phyloP scores from a whole-genome alignment of 176 grass and related monocot species.

The Oryza glaberrima region DNA sequence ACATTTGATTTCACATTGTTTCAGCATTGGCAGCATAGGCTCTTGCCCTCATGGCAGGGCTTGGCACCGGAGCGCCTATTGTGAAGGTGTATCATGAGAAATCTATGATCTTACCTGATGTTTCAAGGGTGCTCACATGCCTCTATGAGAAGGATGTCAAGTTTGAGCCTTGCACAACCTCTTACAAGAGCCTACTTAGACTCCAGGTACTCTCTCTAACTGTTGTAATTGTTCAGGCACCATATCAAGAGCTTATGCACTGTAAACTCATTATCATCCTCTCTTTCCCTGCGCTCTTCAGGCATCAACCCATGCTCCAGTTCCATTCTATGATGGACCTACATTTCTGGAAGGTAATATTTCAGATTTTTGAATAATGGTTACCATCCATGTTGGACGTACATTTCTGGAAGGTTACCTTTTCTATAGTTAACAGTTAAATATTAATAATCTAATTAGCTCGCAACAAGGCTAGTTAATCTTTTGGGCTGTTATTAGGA shows the following conservation, averaged over 20 bases:
- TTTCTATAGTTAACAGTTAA: neutral
- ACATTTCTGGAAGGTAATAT: conserved; percentile 74
- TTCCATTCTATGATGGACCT: conserved; percentile 66
- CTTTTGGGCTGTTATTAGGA: conserved; percentile 1
- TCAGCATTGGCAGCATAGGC: conserved; percentile 26
- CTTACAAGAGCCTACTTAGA: conserved; percentile 65
- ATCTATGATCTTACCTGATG: conserved; percentile 69
- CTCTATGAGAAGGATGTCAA: conserved; percentile 81
- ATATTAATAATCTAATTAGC: conserved; percentile 23
- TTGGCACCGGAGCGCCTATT: conserved; percentile 43
- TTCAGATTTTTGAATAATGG: conserved; percentile 30
- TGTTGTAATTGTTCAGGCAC: neutral
- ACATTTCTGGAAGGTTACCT: conserved; percentile 20
- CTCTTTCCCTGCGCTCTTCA: conserved; percentile 37
- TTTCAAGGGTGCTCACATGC: conserved; percentile 88
- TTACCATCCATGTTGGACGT: neutral
- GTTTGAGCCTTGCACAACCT: conserved; percentile 40
- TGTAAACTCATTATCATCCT: conserved; percentile 10
- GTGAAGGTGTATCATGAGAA: conserved; percentile 82
- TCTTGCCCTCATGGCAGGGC: conserved; percentile 54
- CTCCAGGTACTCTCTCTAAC: conserved; percentile 67
- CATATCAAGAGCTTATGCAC: conserved; percentile 25
- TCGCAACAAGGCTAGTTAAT: conserved; percentile 24
- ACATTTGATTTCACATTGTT: conserved; percentile 22
- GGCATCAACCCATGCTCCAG: conserved; percentile 66